Evolutionary conservation across 345 rosid species (phyloP).

Genomic region (Camelina sativa): DNA sequence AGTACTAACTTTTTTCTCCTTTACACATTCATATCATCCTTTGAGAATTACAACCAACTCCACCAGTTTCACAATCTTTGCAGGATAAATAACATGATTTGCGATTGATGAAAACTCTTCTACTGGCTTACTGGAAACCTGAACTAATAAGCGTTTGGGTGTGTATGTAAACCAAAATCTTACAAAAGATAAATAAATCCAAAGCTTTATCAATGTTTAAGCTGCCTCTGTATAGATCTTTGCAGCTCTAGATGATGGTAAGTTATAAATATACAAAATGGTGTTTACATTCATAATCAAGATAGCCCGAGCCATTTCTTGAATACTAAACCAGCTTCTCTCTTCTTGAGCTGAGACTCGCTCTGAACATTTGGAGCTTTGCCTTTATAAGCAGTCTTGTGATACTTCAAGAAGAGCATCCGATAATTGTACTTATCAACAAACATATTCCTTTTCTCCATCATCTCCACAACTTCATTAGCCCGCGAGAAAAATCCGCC

Average conservation of each 20-base stretch:
- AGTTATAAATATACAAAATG: neutral
- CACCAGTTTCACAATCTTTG: constrained; percentile 32
- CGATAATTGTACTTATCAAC: constrained; percentile 89
- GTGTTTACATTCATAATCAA: constrained; percentile 42
- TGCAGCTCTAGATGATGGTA: neutral
- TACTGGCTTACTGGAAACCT: neutral
- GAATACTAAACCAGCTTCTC: constrained; percentile 72
- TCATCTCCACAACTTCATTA: constrained; percentile 78
- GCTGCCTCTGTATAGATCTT: constrained; percentile 21
- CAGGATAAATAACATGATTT: constrained; percentile 39
- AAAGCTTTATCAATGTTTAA: constrained; percentile 26
- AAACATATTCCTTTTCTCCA: constrained; percentile 86
- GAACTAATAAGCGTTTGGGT: constrained; percentile 28
- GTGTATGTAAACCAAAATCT: constrained; percentile 21
- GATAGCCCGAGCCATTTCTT: constrained; percentile 84
- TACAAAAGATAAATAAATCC: constrained; percentile 32
- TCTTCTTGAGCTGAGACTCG: constrained; percentile 76
- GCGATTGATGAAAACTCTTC: constrained; percentile 12
- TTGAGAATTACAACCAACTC: constrained; percentile 25
- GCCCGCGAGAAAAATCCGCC: constrained; percentile 87
- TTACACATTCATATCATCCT: constrained; percentile 26
- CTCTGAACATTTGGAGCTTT: constrained; percentile 88
- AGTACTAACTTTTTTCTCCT: constrained; percentile 5
- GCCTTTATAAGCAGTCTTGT: constrained; percentile 84
- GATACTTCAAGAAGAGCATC: constrained; percentile 86